Evolutionary conservation across 148 eudicot species (phyloP), one percentile per base, ranked within the genome.

Genomic region (Camellia sinensis): DNA sequence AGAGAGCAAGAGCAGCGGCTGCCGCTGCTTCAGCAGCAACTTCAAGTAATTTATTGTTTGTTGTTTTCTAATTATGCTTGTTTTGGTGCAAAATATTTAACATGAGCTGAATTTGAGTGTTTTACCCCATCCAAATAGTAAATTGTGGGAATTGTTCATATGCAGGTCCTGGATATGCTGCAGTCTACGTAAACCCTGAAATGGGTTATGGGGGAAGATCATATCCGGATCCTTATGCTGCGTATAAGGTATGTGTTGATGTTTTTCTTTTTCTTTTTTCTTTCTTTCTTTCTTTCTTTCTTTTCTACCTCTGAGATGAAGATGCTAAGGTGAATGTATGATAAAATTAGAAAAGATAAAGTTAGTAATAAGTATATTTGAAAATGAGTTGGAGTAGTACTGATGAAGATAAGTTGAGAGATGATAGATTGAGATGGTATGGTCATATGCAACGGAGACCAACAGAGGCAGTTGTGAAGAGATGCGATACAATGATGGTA

Each of bases 1-100:
- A 92, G 83, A 87, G 90, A 72, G 93, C 90, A 8, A 88, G 85
- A 84, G 92, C 88, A 67, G 89, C 89, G 1, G 86, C 89, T 22
- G 89, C 90, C 0, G 85, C 88, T 5, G 88, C 84, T 67, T 84
- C 89, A 6, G 87, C 87, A 77, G 83, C 92, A 21, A 80, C 79
- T 84, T 87, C 90, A 78, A 81, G 94, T 88, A 82, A 76, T 52
- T 52, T 76, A 71, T 74, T 65, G 17, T 54, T 41, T 22, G 9
- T 2, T 69, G 41, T 46, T 71, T 65, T 71, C 11, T 17, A 79
- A 12, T 59, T 71, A 53, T 59, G 66, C 68, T 71, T 66, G 63
- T 50, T 48, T 70, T 14, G 3, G 59, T 17, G 45, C 5, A 70
- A 71, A 29, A 48, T 17, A 3, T 76, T 69, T 13, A 70, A 19